Base-by-base conservation (phyloP, 2,329 filamentous ascomycete genomes). In the Alternaria burnsii region DNA sequence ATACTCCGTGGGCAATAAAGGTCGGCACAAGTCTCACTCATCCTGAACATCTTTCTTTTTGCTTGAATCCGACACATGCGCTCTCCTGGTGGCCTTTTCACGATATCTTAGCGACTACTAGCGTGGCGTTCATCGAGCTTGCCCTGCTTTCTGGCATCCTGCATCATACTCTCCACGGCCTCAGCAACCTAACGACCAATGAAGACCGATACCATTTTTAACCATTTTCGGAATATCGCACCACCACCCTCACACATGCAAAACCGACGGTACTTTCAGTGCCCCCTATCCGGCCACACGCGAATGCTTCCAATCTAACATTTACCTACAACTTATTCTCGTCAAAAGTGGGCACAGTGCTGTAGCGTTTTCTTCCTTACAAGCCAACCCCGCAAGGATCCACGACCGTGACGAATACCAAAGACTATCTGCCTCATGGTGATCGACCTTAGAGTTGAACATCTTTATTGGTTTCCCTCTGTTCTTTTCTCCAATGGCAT, bases 361-460 rank as follows among this genome's bases (percentile, higher is more conserved):
- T 72, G 59, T 61, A 63, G 30, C 61, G 69, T 50, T 53, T 60
- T 59, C 66, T 63, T 74, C 69, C 70, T 70, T 55, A 68, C 61
- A 67, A 65, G 56, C 50, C 65, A 59, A 56, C 57, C 61, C 70
- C 71, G 68, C 67, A 68, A 74, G 72, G 67, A 73, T 66, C 60
- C 56, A 77, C 68, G 74, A 76, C 71, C 68, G 74, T 75, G 61
- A 77, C 68, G 75, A 77, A 68, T 65, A 76, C 65, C 72, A 69
- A 78, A 77, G 74, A 77, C 72, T 76, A 76, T 77, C 65, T 68
- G 69, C 76, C 75, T 72, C 74, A 77, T 71, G 76, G 76, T 77
- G 59, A 72, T 73, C 72, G 67, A 71, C 70, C 65, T 76, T 77
- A 77, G 72, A 68, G 73, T 77, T 76, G 70, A 77, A 67, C 71